Base-by-base conservation (phyloP, 495 filamentous ascomycete genomes). In the Cenococcum geophilum region DNA sequence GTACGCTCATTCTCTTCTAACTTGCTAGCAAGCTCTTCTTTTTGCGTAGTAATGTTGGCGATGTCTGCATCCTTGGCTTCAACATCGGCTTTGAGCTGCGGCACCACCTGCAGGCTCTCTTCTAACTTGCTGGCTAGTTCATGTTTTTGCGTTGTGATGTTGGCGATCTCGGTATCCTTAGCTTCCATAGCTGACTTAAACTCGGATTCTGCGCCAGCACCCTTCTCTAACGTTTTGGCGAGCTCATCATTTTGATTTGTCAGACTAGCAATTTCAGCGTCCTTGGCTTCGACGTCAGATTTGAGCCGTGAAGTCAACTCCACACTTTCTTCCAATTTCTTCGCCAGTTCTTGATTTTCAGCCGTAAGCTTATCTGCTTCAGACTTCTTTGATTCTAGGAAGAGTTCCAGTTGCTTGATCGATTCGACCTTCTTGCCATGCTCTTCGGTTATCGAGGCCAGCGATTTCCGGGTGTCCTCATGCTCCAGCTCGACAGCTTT, bases 41-140 rank as follows among this genome's bases (percentile, higher is more conserved):
- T 57, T 21, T 57, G 27, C 36, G 55, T 34, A 12, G 55, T 43
- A 23, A 45, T 45, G 11, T 45, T 57, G 23, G 55, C 55, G 22
- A 57, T 57, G 14, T 61, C 59, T 16, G 51, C 50, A 51, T 45
- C 47, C 45, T 60, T 52, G 25, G 48, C 49, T 27, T 54, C 58
- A 14, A 43, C 12, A 16, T 45, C 40, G 18, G 40, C 11, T 20
- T 45, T 45, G 40, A 20, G 22, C 18, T 47, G 40, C 18, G 40
- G 1, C 4, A 45, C 4, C 40, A 18, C 12, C n/a, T 35, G 32
- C 5, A 4, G 5, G 21, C 18, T 57, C n/a, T 18, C 55, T 16
- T 57, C 40, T 4, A 57, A 14, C 36, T 57, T 42, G 18, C 16
- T 43, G 16, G 14, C 18, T 8, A 57, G 55, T 37, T 57, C 55